Base-by-base conservation (phyloP, 306 rosid species). In the Geum urbanum region DNA sequence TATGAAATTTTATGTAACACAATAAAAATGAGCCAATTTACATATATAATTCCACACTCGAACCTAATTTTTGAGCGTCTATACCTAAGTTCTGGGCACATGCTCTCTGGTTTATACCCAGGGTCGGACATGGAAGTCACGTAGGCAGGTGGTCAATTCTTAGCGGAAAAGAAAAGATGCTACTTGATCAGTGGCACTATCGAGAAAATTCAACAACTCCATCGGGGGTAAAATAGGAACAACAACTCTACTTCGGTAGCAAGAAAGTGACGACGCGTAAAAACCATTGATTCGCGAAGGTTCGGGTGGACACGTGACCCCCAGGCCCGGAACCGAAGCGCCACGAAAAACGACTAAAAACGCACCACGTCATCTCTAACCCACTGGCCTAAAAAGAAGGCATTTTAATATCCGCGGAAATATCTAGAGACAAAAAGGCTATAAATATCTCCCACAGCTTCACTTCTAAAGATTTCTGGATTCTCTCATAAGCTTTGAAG, bases 371-470 rank as follows among this genome's bases (percentile, higher is more conserved):
- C 85, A 74, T 14, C 13, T 0, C 5, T 52, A 1, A 1, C 53
- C 72, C 27, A 53, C 37, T 47, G 20, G 11, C 8, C 51, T 18
- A 13, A 22, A 2, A 10, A 3, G 3, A 7, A 39, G 37, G 37
- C 37, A 22, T 24, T 53, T 47, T 27, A 73, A 65, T 46, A 84
- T 77, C 46, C 16, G 6, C 72, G 66, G 90, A 87, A 86, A 79
- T 79, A 78, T 88, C 96, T 77, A 70, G 90, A 87, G 87, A 5
- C 1, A 4, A 56, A 39, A 86, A 84, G 91, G 83, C 72, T 88
- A 90, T 90, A 90, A 88, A 87, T 84, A 86, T 7, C 53, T 40
- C 18, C 44, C 62, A 5, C 32, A 37, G 43, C 51, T 16, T 2
- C 2, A 1, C 1, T 0, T 0, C 5, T 1, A 0, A 7, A 39